Conservation (phyloP, 345 rosid species). For the Eutrema heterophyllum region DNA sequence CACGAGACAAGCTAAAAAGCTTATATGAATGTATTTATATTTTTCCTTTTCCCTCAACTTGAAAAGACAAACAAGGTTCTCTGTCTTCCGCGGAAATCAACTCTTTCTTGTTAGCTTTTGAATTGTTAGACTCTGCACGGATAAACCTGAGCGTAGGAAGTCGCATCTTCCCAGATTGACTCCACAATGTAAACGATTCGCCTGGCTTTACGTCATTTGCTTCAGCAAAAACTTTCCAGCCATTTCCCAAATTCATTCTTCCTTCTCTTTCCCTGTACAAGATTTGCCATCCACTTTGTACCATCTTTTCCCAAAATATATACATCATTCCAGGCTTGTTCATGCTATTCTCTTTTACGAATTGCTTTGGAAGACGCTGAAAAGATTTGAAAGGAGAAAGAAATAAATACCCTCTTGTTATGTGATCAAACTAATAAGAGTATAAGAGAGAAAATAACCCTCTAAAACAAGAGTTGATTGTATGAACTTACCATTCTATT, state of each 20-base stretch:
- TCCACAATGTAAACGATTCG: not conserved
- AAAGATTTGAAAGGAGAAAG: too few relatives aligned
- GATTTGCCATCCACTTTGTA: not conserved
- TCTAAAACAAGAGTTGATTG: not conserved
- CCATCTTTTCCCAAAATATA: not conserved
- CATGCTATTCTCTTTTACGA: not conserved
- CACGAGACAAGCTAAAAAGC: too few relatives aligned
- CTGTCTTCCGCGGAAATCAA: too few relatives aligned
- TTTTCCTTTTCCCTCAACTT: too few relatives aligned
- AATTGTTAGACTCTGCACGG: not conserved
- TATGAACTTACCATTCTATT: not conserved
- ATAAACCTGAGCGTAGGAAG: not conserved
- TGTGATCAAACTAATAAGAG: too few relatives aligned
- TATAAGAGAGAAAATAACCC: too few relatives aligned
- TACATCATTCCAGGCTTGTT: not conserved
- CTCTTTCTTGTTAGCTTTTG: too few relatives aligned
- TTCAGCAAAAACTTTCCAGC: constrained; percentile 5
- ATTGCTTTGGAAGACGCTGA: not conserved
- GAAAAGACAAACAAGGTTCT: too few relatives aligned
- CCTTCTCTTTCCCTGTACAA: not conserved
- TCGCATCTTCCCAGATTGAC: constrained; percentile 3
- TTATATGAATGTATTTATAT: too few relatives aligned
- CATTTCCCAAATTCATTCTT: not conserved
- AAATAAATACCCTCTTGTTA: too few relatives aligned
- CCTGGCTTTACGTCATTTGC: not conserved